Base-by-base conservation (phyloP, 1,284 basidiomycete genomes). In the Macrocystidia cucumis region DNA sequence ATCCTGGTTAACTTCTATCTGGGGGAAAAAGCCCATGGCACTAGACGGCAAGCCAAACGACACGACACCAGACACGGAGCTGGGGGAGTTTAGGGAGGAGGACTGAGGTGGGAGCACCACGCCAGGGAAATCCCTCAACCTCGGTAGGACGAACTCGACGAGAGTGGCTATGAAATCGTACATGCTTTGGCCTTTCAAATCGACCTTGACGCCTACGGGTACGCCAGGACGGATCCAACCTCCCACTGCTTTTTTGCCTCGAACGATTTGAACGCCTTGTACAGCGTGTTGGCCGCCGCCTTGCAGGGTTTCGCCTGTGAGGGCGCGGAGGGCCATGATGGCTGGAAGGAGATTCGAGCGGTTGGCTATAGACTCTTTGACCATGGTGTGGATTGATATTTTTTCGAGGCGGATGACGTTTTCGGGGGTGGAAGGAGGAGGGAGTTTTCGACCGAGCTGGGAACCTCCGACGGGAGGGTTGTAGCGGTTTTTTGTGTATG, bases 91-190 rank as follows among this genome's bases (percentile, higher is more conserved):
- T 22, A 73, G 60, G 41, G 69, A 69, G 33, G 72, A 59, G n/a
- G 72, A 69, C 21, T 75, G 59, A 26, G 86, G 69, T 38, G 87
- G 79, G 40, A 92, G 64, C 3, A 72, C 55, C 42, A 98, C 60
- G 16, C 95, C 96, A 5, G 72, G 69, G 65, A 92, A 98, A 48
- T 96, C 92, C 49, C 93, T 77, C 44, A 97, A 60, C 14, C 95
- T 78, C 2, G 95, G 96, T 14, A 98, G 67, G 34, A 98, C 95
- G 55, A 98, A 98, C 49, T 97, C 92, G 48, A 82, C 78, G 46
- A 98, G 75, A 5, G 78, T 79, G 43, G 83, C 80, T 41, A 98
- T 65, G 60, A 98, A 97, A 49, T 91, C 85, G 67, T 91, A 97
- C 84, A 97, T 97, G 44, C 82, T 77, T 33, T 86, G 81, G 6